Evolutionary conservation across 371 early-diverging fungal species (phyloP).

Genomic region (Actinomortierella wolfii): DNA sequence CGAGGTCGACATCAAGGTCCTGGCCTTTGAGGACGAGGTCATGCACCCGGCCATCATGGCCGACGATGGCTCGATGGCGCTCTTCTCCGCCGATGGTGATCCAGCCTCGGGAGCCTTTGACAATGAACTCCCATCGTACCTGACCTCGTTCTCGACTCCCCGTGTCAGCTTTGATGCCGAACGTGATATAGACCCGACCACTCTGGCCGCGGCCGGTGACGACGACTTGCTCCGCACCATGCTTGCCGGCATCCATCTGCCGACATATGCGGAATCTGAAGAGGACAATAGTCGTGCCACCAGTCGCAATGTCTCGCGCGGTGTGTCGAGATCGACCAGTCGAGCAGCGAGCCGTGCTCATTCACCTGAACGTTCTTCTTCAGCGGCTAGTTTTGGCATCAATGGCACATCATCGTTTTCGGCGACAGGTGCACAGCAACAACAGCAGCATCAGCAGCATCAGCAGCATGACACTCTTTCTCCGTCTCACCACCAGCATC

Average conservation of each 20-base stretch:
- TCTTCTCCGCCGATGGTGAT: conserved; percentile 3
- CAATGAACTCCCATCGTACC: conserved; percentile 28
- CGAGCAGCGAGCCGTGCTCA: conserved; percentile 20
- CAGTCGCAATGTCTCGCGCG: conserved; percentile 22
- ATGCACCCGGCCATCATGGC: neutral
- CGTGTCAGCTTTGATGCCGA: conserved; percentile 29
- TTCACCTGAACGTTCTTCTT: too few species aligned
- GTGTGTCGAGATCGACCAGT: conserved; percentile 17
- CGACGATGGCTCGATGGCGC: neutral
- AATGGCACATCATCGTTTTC: too few species aligned
- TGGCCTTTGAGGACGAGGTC: conserved; percentile 37
- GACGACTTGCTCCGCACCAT: conserved; percentile 27
- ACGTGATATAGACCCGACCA: conserved; percentile 14
- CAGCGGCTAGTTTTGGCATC: too few species aligned
- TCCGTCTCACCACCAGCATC: too few species aligned
- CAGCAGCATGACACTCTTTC: too few species aligned
- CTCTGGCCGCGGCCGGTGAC: conserved; percentile 8
- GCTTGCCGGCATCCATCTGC: conserved; percentile 25
- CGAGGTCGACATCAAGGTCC: conserved; percentile 31
- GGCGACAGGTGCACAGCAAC: too few species aligned
- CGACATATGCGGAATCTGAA: conserved; percentile 41
- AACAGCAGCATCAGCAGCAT: too few species aligned
- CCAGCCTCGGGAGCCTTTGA: neutral
- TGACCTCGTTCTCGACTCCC: conserved; percentile 34
- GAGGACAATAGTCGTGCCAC: conserved; percentile 21